Evolutionary conservation across 164 flowering plant genomes (phyloP).

Genomic region (Nymphaea colorata): DNA sequence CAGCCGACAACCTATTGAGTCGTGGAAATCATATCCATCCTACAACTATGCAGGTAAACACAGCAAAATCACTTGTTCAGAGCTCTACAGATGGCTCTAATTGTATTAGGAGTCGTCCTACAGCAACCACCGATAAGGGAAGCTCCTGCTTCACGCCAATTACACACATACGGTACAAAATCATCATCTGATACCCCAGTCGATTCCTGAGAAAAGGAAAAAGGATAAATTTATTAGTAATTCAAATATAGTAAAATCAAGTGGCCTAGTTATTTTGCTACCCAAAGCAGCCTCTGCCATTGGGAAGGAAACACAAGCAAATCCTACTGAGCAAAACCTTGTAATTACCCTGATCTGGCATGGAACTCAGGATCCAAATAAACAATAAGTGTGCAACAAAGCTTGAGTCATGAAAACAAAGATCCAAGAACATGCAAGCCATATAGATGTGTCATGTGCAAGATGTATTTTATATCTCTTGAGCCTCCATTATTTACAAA

Average conservation of each 20-base stretch:
- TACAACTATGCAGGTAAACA: background rate
- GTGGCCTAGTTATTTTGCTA: too few species aligned
- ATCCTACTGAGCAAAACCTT: background rate
- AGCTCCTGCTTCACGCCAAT: slow-evolving; percentile 78
- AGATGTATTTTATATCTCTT: too few species aligned
- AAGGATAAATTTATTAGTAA: background rate
- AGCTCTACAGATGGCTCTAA: slow-evolving; percentile 39
- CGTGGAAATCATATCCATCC: background rate
- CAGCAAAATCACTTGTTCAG: slow-evolving; percentile 17
- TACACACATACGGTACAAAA: slow-evolving; percentile 54
- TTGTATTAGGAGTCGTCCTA: slow-evolving; percentile 79
- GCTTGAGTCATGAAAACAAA: too few species aligned
- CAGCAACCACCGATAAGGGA: slow-evolving; percentile 89
- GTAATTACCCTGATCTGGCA: too few species aligned
- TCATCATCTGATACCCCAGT: slow-evolving; percentile 53
- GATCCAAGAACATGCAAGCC: too few species aligned
- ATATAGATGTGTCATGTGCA: too few species aligned
- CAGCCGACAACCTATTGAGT: background rate
- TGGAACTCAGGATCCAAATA: too few species aligned
- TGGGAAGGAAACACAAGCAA: background rate
- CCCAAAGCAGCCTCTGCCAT: background rate
- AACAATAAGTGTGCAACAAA: too few species aligned
- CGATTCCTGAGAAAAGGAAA: slow-evolving; percentile 36
- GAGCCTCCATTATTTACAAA: too few species aligned
- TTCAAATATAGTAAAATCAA: too few species aligned